phyloP scores from a whole-genome alignment of 1,284 basidiomycete species.

The Cerrena zonata region DNA sequence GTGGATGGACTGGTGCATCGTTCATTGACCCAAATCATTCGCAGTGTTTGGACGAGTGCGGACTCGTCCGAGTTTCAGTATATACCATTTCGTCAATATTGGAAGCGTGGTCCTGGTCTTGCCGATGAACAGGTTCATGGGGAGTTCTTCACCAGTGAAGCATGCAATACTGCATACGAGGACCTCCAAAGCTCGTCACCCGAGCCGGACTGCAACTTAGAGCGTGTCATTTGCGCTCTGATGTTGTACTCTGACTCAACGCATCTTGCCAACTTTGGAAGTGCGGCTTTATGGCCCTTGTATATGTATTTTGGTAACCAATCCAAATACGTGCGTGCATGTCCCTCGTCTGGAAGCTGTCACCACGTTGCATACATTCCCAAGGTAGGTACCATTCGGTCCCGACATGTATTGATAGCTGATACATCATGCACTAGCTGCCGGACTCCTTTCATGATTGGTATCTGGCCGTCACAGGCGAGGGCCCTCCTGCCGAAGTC shows the following conservation, averaged over 20 bases:
- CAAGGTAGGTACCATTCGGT: constrained; percentile 6
- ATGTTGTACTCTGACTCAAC: constrained; percentile 36
- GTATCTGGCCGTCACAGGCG: background rate
- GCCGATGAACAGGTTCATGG: constrained; percentile 2
- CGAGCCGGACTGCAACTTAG: constrained; percentile 9
- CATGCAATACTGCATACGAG: background rate
- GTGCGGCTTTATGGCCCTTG: constrained; percentile 31
- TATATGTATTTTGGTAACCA: constrained; percentile 33
- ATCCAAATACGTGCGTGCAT: constrained; percentile 29
- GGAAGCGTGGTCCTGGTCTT: background rate
- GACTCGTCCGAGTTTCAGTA: background rate
- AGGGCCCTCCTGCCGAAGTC: background rate
- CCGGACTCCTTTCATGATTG: background rate
- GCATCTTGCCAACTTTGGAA: constrained; percentile 31
- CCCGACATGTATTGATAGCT: background rate
- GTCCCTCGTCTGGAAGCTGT: constrained; percentile 19
- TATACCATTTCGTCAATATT: constrained; percentile 3
- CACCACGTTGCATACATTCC: constrained; percentile 34
- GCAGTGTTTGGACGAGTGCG: background rate
- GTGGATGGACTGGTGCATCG: constrained; percentile 3
- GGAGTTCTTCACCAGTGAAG: constrained; percentile 4
- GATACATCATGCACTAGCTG: background rate
- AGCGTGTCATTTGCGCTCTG: constrained; percentile 22
- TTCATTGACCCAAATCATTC: background rate
- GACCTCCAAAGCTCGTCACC: background rate